Conservation (phyloP, 176 grass and related monocot species). For the Eleusine coracana region DNA sequence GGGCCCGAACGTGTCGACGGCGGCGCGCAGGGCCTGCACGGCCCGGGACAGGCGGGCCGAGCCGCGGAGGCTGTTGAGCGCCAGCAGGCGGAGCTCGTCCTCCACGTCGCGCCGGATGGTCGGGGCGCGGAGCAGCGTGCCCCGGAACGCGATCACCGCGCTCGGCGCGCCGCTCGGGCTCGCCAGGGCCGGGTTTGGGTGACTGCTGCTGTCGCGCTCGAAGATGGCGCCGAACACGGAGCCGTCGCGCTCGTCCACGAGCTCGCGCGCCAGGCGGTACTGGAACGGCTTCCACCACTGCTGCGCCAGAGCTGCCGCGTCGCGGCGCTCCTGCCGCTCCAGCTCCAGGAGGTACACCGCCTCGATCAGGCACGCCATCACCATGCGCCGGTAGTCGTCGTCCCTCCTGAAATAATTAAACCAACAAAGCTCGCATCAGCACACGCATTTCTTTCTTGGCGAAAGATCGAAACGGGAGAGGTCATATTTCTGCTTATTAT, state of each 20-base stretch:
- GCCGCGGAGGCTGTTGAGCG: conserved; percentile 74
- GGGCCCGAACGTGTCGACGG: conserved; percentile 63
- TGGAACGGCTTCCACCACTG: conserved; percentile 98
- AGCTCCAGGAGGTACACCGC: conserved; percentile 92
- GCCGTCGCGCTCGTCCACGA: conserved; percentile 78
- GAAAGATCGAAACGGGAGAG: not conserved
- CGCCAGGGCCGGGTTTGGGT: not conserved
- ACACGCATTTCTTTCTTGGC: not conserved
- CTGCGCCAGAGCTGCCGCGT: conserved; percentile 64
- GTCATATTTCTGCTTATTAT: too few species aligned
- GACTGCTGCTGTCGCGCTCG: conserved; percentile 53
- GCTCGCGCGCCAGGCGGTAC: conserved; percentile 68
- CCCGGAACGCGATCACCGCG: conserved; percentile 78
- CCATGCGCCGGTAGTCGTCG: conserved; percentile 81
- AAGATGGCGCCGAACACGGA: conserved; percentile 90
- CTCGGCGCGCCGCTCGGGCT: conserved; percentile 64
- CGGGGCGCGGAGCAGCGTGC: conserved; percentile 68
- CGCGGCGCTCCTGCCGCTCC: conserved; percentile 69
- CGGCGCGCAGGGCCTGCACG: conserved; percentile 48
- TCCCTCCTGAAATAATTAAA: conserved; percentile 59
- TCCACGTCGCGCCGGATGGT: conserved; percentile 79
- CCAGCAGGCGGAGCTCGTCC: conserved; percentile 80
- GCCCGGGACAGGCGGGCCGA: conserved; percentile 66
- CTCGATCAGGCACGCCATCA: conserved; percentile 85
- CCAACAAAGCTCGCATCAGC: not conserved